Evolutionary conservation across 2,329 filamentous ascomycete genomes (phyloP).

Genomic region (Alternaria arbusti): DNA sequence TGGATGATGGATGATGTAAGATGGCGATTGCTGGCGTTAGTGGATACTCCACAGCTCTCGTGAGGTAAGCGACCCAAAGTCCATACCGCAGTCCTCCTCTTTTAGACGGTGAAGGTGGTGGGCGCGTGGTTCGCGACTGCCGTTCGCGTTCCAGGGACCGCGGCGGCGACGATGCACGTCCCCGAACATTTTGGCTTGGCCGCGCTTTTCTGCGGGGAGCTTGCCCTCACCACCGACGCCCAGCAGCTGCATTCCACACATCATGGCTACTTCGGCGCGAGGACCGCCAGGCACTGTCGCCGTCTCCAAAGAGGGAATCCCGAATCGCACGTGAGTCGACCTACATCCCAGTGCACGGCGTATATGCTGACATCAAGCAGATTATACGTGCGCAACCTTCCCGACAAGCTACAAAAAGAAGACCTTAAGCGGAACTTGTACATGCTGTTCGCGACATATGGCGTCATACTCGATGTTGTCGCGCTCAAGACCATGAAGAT

Average conservation of each 20-base stretch:
- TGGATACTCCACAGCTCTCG: neutral
- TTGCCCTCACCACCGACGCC: constrained; percentile 19
- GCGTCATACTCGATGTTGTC: constrained; percentile 88
- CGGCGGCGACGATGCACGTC: constrained; percentile 15
- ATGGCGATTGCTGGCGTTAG: neutral
- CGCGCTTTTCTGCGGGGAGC: constrained; percentile 37
- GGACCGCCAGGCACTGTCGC: constrained; percentile 31
- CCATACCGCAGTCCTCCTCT: constrained; percentile 11
- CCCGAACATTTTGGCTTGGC: constrained; percentile 23
- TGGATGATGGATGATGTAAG: neutral
- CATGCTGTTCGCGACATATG: constrained; percentile 92
- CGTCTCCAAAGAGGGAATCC: constrained; percentile 24
- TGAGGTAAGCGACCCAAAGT: neutral
- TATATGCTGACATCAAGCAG: constrained; percentile 54
- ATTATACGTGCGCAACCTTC: constrained; percentile 88
- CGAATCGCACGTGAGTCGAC: constrained; percentile 44
- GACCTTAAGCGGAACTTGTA: constrained; percentile 89
- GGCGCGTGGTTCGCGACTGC: neutral
- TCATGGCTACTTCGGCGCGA: constrained; percentile 36
- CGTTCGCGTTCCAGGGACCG: neutral
- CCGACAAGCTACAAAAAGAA: constrained; percentile 86
- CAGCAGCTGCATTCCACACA: constrained; percentile 11
- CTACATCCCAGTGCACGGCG: neutral
- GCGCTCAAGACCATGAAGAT: constrained; percentile 88
- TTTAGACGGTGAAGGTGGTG: neutral